These are phyloP conservation scores for Leptographium procerum DNA, from an alignment of 2,329 filamentous ascomycete genomes.

Conservation along the genomic window DNA sequence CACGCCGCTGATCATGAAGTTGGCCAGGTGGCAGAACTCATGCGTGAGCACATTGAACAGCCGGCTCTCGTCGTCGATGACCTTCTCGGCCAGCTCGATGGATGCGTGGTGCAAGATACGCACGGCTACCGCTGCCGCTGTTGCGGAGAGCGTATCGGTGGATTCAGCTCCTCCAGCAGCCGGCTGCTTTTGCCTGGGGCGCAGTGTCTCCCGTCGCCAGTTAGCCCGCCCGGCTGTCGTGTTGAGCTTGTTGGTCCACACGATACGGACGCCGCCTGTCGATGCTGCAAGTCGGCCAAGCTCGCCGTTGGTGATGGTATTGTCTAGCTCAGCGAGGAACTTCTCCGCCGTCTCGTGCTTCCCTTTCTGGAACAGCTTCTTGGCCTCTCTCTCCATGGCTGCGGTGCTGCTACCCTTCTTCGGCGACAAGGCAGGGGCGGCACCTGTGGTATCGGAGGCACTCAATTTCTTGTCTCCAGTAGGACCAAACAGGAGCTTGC, in stretches of 20 bases:
- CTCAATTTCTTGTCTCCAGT: slow-evolving; percentile 3
- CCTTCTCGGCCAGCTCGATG: slow-evolving; percentile 82
- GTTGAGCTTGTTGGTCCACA: slow-evolving; percentile 69
- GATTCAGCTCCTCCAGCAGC: background rate
- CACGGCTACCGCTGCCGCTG: slow-evolving; percentile 5
- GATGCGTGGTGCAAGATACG: slow-evolving; percentile 50
- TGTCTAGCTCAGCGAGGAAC: slow-evolving; percentile 62
- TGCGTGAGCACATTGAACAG: slow-evolving; percentile 89
- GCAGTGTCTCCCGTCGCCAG: slow-evolving; percentile 52
- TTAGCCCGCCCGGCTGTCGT: slow-evolving; percentile 68
- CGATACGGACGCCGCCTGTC: slow-evolving; percentile 59
- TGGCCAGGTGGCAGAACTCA: slow-evolving; percentile 90
- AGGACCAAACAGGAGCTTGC: slow-evolving; percentile 19
- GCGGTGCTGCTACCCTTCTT: slow-evolving; percentile 20
- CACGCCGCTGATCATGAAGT: slow-evolving; percentile 68
- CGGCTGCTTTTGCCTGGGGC: slow-evolving; percentile 16
- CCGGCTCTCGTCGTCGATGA: slow-evolving; percentile 66
- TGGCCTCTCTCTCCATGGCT: slow-evolving; percentile 27
- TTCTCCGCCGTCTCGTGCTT: slow-evolving; percentile 52
- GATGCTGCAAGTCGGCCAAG: slow-evolving; percentile 45
- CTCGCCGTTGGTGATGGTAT: slow-evolving; percentile 46
- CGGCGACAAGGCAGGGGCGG: background rate
- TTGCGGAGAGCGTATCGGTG: background rate
- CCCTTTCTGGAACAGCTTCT: slow-evolving; percentile 48
- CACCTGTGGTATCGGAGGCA: no score